Base-by-base conservation (phyloP, 2,329 filamentous ascomycete species). In the Beauveria varroae region DNA sequence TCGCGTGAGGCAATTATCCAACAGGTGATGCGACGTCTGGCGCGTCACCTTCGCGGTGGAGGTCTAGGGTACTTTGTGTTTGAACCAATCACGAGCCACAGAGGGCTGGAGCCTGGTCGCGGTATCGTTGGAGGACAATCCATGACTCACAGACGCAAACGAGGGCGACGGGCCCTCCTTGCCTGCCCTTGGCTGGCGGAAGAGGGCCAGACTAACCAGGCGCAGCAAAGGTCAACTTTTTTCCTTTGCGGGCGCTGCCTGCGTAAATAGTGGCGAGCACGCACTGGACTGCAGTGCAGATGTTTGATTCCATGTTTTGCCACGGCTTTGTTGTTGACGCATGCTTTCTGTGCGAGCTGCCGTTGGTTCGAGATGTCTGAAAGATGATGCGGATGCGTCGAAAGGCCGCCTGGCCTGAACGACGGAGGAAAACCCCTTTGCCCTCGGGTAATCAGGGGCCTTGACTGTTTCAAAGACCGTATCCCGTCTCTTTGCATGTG, bases 381-480 rank as follows among this genome's bases (percentile, higher is more conserved):
- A n/a, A 16, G 28, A 8, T 51, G 24, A 46, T 44, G 57, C 43
- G 43, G 10, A 54, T 47, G 41, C 18, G 20, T 30, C 30, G 43
- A 55, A 60, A 49, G 40, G 57, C 37, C 49, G 47, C 40, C 49
- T 60, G 49, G 47, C 20, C 20, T 22, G 8, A 24, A 16, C 26
- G 43, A 16, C 14, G 47, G 9, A n/a, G 54, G 8, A 41, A 43
- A 60, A 46, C 20, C 3, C 18, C 26, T 16, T 46, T 20, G 12
- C 43, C 16, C 28, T 54, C 34, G 34, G 34, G 5, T 16, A 16
- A 5, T 37, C 40, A 41, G 54, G 53, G 53, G 54, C 22, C 16
- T n/a, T 26, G 37, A 40, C 56, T 62, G 64, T 68, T 65, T 67
- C 66, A 67, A 62, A 63, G 51, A 20, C 56, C 8, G 53, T 60